Evolutionary conservation across 2,329 filamentous ascomycete species (phyloP).

Genomic region (Fusarium temperatum): DNA sequence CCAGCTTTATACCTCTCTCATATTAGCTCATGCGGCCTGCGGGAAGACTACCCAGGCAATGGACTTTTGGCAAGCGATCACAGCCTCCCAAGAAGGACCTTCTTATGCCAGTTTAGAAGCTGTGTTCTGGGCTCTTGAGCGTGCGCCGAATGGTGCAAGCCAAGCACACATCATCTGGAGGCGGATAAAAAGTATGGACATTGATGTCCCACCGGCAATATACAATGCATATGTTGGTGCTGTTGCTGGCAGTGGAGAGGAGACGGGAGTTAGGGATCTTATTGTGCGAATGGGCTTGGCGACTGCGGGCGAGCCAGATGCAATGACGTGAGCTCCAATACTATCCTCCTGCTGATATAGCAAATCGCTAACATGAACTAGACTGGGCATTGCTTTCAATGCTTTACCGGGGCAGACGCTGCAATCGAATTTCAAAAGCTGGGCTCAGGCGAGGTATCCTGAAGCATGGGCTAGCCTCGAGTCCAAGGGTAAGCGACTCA

Average conservation of each 20-base stretch:
- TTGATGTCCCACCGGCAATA: constrained; percentile 77
- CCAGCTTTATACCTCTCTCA: constrained; percentile 80
- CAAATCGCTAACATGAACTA: constrained; percentile 47
- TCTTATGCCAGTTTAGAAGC: constrained; percentile 82
- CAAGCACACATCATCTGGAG: constrained; percentile 75
- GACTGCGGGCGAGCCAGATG: constrained; percentile 73
- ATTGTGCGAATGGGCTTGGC: constrained; percentile 73
- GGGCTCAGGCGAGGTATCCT: constrained; percentile 75
- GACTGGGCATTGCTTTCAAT: constrained; percentile 80
- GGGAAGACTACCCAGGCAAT: constrained; percentile 73
- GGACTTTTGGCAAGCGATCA: constrained; percentile 85
- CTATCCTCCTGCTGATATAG: not conserved
- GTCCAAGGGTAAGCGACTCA: constrained; percentile 58
- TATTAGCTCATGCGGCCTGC: constrained; percentile 82
- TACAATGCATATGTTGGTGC: constrained; percentile 82
- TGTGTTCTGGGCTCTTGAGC: constrained; percentile 81
- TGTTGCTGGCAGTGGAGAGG: constrained; percentile 75
- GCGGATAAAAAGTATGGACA: constrained; percentile 76
- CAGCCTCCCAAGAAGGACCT: constrained; percentile 85
- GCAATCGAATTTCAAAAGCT: constrained; percentile 76
- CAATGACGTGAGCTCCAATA: constrained; percentile 71
- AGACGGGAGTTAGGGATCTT: constrained; percentile 72
- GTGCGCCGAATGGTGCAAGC: constrained; percentile 63
- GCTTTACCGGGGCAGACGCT: constrained; percentile 71
- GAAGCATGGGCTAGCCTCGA: constrained; percentile 74